Evolutionary conservation across 2,329 filamentous ascomycete species (phyloP).

Genomic region (Aureobasidium sp.): DNA sequence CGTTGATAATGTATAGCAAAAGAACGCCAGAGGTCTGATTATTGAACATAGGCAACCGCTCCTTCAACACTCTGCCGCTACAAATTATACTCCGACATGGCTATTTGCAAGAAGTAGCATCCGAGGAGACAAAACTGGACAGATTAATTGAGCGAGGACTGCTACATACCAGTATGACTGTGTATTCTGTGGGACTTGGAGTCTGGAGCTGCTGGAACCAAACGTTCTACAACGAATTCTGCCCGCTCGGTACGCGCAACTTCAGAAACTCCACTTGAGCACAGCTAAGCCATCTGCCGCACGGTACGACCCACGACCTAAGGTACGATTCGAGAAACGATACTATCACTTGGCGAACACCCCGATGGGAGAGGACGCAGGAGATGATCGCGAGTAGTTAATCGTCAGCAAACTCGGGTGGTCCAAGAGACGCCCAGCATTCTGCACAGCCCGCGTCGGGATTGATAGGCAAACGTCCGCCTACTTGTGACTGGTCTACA

Average conservation of each 20-base stretch:
- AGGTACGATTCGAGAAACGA: too few species aligned
- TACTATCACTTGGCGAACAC: neutral
- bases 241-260: neutral
- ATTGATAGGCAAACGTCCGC: constrained; percentile 5
- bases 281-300: neutral
- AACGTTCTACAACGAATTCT: neutral
- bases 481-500: neutral
- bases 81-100: too few species aligned
- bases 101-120: too few species aligned
- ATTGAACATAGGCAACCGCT: too few species aligned
- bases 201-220: neutral
- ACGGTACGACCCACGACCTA: too few species aligned
- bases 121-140: too few species aligned
- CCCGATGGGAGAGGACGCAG: neutral
- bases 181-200: too few species aligned
- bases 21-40: neutral
- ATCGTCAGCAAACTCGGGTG: neutral
- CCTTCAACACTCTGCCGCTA: too few species aligned
- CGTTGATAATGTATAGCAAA: neutral
- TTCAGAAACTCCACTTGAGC: neutral
- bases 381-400: neutral
- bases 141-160: too few species aligned
- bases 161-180: too few species aligned
- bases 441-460: neutral
- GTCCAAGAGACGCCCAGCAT: constrained; percentile 7